Conservation (phyloP, 768 basidiomycete genomes). For the Lactarius trivialis region DNA sequence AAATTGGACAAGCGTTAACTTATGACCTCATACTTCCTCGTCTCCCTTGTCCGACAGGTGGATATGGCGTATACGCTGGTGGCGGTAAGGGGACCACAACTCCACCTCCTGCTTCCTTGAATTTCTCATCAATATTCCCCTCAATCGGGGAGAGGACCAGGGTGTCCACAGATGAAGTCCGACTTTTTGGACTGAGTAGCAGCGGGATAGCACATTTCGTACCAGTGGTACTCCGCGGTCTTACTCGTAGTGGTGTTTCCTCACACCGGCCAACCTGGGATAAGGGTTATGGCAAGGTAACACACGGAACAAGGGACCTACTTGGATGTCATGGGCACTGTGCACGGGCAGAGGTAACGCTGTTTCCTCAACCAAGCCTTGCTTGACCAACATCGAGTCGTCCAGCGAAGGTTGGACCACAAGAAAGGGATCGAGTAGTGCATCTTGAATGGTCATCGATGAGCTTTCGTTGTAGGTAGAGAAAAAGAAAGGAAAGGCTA, state of each 20-base stretch:
- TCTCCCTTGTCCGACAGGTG: conserved; percentile 13
- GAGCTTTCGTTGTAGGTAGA: not conserved
- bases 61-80: conserved; percentile 14
- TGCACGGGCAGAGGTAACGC: conserved; percentile 14
- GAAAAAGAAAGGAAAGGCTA: not conserved
- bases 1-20: not conserved
- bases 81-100: conserved; percentile 10
- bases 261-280: not conserved
- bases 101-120: not conserved
- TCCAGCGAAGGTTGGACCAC: conserved; percentile 20
- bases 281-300: not conserved
- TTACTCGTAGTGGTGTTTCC: not conserved
- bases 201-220: not conserved
- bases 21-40: conserved; percentile 3
- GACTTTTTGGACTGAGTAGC: not conserved
- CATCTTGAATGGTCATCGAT: not conserved
- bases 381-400: conserved; percentile 18
- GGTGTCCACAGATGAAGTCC: not conserved
- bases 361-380: conserved; percentile 18
- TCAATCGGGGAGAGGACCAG: not conserved
- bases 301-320: not conserved
- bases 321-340: conserved; percentile 15
- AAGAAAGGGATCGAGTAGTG: conserved; percentile 18
- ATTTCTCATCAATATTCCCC: not conserved
- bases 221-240: not conserved